phyloP scores from a whole-genome alignment of 2,329 filamentous ascomycete species.

The Trichoderma sp. region DNA sequence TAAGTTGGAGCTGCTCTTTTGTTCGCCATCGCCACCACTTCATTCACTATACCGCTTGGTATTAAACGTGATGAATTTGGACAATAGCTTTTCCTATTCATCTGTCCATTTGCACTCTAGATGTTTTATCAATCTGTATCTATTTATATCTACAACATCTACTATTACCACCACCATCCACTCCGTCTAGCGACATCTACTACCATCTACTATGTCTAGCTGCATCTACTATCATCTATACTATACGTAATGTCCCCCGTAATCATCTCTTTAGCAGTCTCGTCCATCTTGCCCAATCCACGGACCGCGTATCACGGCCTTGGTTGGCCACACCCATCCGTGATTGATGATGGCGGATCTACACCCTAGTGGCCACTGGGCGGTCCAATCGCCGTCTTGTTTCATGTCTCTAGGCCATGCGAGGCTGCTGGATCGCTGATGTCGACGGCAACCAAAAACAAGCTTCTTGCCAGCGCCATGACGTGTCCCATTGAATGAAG shows the following conservation, averaged over 20 bases:
- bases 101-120: neutral
- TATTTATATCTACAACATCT: neutral
- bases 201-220: neutral
- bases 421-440: slow-evolving; percentile 9
- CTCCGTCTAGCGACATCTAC: neutral
- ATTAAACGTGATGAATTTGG: neutral
- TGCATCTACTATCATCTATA: neutral
- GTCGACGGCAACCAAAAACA: slow-evolving; percentile 18
- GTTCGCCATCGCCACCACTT: neutral
- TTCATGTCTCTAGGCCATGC: slow-evolving; percentile 13
- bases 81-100: neutral
- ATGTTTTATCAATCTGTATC: neutral
- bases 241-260: neutral
- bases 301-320: neutral
- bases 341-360: slow-evolving; percentile 16
- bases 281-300: neutral
- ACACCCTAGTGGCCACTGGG: neutral
- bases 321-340: neutral
- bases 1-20: neutral
- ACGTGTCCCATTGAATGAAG: neutral
- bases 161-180: neutral
- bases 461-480: slow-evolving; percentile 17
- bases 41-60: neutral
- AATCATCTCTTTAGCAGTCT: neutral
- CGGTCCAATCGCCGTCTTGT: slow-evolving; percentile 6